Conservation (phyloP, 345 rosid genomes). For the Balakata baccata region DNA sequence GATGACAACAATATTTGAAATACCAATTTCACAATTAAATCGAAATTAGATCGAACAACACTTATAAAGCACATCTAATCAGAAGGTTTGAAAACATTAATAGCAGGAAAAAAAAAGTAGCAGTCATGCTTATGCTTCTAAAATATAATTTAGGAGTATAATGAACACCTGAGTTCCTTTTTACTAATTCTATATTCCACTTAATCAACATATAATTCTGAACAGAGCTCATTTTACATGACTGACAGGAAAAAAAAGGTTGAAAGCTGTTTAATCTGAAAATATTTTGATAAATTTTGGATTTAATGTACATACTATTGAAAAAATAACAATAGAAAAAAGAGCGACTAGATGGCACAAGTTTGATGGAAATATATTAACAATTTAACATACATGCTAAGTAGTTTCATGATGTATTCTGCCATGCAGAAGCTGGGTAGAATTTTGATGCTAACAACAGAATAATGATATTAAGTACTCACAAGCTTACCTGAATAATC, state of each 20-base stretch:
- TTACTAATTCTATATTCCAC: background rate
- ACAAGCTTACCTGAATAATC: constrained; percentile 47
- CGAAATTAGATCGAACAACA: background rate
- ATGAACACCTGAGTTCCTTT: background rate
- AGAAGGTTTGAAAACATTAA: background rate
- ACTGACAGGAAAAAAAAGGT: background rate
- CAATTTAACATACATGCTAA: background rate
- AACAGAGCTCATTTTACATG: background rate
- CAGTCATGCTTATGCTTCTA: background rate
- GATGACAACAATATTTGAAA: background rate
- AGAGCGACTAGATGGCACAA: background rate
- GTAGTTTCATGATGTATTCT: too few relatives aligned
- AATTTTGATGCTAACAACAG: constrained; percentile 1
- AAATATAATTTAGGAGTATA: background rate
- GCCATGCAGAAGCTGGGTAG: too few relatives aligned
- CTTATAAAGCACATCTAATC: background rate
- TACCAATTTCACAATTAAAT: background rate
- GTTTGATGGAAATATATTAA: background rate
- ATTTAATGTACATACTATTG: background rate
- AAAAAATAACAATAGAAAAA: background rate
- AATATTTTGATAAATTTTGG: background rate
- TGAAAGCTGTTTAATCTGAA: background rate
- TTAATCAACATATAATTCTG: background rate
- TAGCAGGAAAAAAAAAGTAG: background rate
- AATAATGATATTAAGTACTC: background rate